A percentile compares a stretch with the other conserved stretches of the same genome.
Evolutionary conservation across 2,329 filamentous ascomycete species (phyloP).

Genomic region (Calonectria henricotiae): DNA sequence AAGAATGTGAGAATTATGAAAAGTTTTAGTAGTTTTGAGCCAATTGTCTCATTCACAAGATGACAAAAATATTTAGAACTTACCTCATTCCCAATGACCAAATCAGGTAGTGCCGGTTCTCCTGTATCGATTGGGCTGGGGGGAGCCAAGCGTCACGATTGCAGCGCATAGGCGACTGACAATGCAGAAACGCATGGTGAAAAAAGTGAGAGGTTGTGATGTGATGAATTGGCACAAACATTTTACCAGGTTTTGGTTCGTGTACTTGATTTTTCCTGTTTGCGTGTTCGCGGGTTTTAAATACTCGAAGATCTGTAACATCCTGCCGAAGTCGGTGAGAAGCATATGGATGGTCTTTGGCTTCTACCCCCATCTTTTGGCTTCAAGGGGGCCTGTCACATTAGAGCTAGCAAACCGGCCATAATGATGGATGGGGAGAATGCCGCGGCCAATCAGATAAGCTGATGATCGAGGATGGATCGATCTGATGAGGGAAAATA

Average conservation of each 20-base stretch:
- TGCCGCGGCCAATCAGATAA: background rate
- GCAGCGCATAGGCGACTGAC: background rate
- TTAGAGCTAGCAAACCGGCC: background rate
- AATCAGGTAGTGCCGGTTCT: constrained; percentile 1
- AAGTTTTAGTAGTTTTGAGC: no score
- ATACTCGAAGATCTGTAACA: background rate
- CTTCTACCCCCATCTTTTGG: background rate
- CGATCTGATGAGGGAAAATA: background rate
- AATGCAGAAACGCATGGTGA: background rate
- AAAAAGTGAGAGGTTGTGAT: constrained; percentile 2
- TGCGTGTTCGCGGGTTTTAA: background rate
- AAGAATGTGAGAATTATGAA: no score
- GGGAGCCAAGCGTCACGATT: background rate
- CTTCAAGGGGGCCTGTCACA: background rate
- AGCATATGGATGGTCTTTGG: background rate
- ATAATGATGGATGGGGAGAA: background rate
- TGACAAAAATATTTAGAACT: no score
- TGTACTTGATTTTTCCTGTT: background rate
- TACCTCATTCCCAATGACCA: background rate
- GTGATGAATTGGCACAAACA: background rate
- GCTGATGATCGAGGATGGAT: background rate
- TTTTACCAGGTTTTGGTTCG: background rate
- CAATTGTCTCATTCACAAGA: no score
- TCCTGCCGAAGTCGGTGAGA: constrained; percentile 5
- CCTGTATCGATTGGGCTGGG: background rate